Conservation (phyloP, 306 rosid species). For the Gastrolobium bilobum region DNA sequence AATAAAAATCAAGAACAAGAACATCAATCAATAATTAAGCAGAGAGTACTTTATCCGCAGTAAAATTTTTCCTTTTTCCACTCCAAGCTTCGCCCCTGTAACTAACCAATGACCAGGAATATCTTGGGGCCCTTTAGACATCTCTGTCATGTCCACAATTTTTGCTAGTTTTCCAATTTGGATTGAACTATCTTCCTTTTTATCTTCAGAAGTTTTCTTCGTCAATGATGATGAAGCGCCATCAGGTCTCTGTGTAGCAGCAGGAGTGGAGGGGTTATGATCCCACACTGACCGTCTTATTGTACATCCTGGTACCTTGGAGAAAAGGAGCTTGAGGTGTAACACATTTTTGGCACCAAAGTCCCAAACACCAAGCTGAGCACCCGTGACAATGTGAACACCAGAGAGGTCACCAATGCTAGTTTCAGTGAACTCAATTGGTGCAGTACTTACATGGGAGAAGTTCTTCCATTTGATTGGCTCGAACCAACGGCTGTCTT, state of each 20-base stretch:
- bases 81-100: constrained; percentile 98
- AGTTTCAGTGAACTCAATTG: constrained; percentile 87
- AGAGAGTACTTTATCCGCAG: constrained; percentile 88
- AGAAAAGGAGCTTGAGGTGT: constrained; percentile 94
- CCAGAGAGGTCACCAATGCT: constrained; percentile 97
- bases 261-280: constrained; percentile 75
- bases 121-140: constrained; percentile 97
- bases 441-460: constrained; percentile 99
- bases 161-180: constrained; percentile 83
- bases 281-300: constrained; percentile 97
- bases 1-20: background rate
- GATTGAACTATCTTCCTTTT: constrained; percentile 75
- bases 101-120: constrained; percentile 99
- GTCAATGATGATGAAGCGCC: constrained; percentile 79
- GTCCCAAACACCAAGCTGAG: constrained; percentile 98
- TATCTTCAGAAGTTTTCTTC: constrained; percentile 72
- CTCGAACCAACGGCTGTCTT: constrained; percentile 99
- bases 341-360: constrained; percentile 94
- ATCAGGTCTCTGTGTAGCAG: constrained; percentile 61
- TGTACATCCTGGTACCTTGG: constrained; percentile 95
- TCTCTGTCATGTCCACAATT: constrained; percentile 90
- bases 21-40: constrained; percentile 78
- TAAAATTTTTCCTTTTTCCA: constrained; percentile 92
- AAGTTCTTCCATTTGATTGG: constrained; percentile 99
- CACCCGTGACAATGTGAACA: constrained; percentile 95